Conservation (phyloP, 1,284 basidiomycete genomes). For the Schizophyllum amplum region DNA sequence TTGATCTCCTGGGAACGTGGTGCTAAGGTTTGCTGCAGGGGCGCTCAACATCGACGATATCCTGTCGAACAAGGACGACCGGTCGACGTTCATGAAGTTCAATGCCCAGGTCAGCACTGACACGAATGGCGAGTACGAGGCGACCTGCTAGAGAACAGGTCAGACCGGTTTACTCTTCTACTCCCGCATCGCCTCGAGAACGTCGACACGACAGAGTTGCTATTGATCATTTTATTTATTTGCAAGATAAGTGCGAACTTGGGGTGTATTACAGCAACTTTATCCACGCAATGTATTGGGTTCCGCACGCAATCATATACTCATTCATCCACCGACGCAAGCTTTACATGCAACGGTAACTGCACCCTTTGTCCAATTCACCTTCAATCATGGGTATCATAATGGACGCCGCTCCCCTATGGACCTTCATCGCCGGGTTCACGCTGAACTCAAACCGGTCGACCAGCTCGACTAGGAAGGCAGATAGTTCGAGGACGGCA, state of each 20-base stretch:
- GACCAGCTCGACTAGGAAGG: conserved; percentile 40
- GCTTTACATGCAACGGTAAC: not conserved
- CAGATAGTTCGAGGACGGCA: conserved; percentile 38
- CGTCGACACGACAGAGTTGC: too few species aligned
- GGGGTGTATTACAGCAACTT: too few species aligned
- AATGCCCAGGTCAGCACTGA: not conserved
- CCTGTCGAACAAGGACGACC: conserved; percentile 8
- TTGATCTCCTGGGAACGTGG: not conserved
- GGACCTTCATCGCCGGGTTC: conserved; percentile 20
- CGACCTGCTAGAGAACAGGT: not conserved
- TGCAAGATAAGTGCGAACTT: too few species aligned
- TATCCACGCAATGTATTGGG: too few species aligned
- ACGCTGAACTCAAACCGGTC: conserved; percentile 38
- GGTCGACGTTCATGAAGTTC: conserved; percentile 9
- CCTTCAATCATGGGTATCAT: not conserved
- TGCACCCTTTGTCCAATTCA: not conserved
- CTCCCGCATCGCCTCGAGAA: too few species aligned
- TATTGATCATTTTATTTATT: too few species aligned
- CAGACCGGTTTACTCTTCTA: too few species aligned
- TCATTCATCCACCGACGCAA: not conserved
- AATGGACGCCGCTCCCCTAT: not conserved
- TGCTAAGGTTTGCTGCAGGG: not conserved
- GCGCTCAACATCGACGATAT: conserved; percentile 9
- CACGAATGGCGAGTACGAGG: not conserved
- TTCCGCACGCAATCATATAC: too few species aligned